Base-by-base conservation (phyloP, 306 rosid genomes). In the Pyrus bretschneideri region DNA sequence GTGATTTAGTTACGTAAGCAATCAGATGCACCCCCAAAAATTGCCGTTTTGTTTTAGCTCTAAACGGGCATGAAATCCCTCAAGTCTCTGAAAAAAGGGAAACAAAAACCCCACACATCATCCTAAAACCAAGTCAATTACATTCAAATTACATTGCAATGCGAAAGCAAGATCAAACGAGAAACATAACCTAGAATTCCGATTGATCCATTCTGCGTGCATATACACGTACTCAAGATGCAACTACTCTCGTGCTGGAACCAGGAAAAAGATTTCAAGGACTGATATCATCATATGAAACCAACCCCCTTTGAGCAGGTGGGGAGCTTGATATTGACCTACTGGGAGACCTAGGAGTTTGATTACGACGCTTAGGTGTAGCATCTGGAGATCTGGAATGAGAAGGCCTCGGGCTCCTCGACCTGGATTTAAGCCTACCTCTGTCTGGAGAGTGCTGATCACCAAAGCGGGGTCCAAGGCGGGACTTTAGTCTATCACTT, bases 241-340 rank as follows among this genome's bases (percentile, higher is more conserved):
- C 40, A 12, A 64, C 23, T 9, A 1, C 23, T 76, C 80, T 31
- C 33, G 45, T 18, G 45, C 45, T 14, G 12, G 84, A 49, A 78
- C 81, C 91, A 61, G 91, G 76, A 22, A 35, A 25, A 3, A 58
- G 14, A 19, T 21, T 55, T 55, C 22, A 38, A 15, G 70, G 99
- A 84, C 93, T 92, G 8, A 73, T 82, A 77, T 95, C 97, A 27
- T 91, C 99, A 42, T 95, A 92, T 25, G 97, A 95, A 81, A 95
- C 97, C 82, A 95, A 82, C 40, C 97, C 96, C 77, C 89, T 88
- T 69, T 89, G 97, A 42, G 88, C 96, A 6, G 90, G 72, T 60
- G 84, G 78, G 67, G 99, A 88, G 85, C 91, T 92, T 6, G 99
- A 90, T 69, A 89, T 83, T 62, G 99, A 89, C 79, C 88, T 81